Evolutionary conservation across 2,329 filamentous ascomycete species (phyloP).

Genomic region (Talaromyces atroroseus): DNA sequence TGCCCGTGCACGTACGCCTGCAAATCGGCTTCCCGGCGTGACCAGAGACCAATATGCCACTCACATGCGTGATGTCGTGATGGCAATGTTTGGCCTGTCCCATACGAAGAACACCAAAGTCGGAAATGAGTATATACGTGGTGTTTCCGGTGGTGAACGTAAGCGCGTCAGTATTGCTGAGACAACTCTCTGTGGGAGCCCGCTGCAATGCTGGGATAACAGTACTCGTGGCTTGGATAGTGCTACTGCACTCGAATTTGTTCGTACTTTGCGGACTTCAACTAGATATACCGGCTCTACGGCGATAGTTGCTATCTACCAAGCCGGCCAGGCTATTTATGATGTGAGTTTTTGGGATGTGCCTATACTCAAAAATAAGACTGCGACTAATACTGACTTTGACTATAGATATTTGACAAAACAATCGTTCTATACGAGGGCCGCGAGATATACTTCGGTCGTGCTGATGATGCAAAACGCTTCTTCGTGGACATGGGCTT

Average conservation of each 20-base stretch:
- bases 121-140: conserved; percentile 53
- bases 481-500: conserved; percentile 69
- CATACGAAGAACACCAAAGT: conserved; percentile 50
- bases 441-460: conserved; percentile 71
- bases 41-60: conserved; percentile 40
- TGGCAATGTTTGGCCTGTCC: conserved; percentile 40
- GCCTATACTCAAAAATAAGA: background rate
- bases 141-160: conserved; percentile 56
- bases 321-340: conserved; percentile 44
- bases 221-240: conserved; percentile 48
- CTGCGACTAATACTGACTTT: background rate
- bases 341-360: conserved; percentile 34
- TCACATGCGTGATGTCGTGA: conserved; percentile 42
- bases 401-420: conserved; percentile 60
- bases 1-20: conserved; percentile 56
- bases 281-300: conserved; percentile 48
- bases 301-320: conserved; percentile 53
- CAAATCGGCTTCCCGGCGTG: conserved; percentile 35
- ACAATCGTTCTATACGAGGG: conserved; percentile 69
- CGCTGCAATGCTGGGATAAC: conserved; percentile 46
- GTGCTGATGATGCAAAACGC: conserved; percentile 52
- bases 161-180: conserved; percentile 61
- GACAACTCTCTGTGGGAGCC: conserved; percentile 43
- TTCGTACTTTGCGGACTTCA: conserved; percentile 46
- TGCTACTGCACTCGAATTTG: conserved; percentile 54